Evolutionary conservation across 1,284 basidiomycete genomes (phyloP), one percentile per base, ranked within the genome.

Genomic region (Moesziomyces parantarcticus): DNA sequence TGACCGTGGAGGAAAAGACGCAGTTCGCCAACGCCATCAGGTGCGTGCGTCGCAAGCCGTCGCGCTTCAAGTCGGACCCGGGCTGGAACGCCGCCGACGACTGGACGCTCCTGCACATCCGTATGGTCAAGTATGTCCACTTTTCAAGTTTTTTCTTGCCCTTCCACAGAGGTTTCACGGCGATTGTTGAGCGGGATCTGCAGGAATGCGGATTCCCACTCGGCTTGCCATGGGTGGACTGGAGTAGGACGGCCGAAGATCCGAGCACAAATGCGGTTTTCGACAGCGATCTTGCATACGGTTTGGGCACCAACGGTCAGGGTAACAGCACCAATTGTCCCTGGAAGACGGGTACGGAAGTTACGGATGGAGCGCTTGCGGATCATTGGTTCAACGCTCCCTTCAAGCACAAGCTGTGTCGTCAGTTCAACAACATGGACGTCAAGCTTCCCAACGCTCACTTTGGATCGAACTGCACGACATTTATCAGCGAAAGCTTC

Each of bases 61-160:
- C 64, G 2, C 64, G 70, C 2, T 73, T 57, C 48, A 32, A 32
- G 2, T 46, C 59, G 5, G 45, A 45, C 10, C 36, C 56, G 1
- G 34, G 29, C 2, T 61, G 54, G 58, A 72, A 67, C 22, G 58
- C 54, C 0, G 50, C 36, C 3, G 69, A 72, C 25, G 69, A 72
- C 18, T 72, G 62, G 62, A 61, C 63, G 26, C 50, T 72, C 0
- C n/a, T 72, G 16, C 69, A 72, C 47, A 59, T 72, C 14, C 69
- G 59, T 0, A 72, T 72, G 69, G 44, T 72, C 13, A 45, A 53
- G 21, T 72, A 72, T 43, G 69, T 72, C 5, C 69, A 72, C 32
- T 72, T 66, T 36, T n/a, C n/a, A n/a, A 72, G 63, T 0, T 72
- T 58, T 20, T 73, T 73, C 25, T 29, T 49, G 1, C 46, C 48